Evolutionary conservation across 768 basidiomycete species (phyloP).

Genomic region (Guyanaporus albipodus): DNA sequence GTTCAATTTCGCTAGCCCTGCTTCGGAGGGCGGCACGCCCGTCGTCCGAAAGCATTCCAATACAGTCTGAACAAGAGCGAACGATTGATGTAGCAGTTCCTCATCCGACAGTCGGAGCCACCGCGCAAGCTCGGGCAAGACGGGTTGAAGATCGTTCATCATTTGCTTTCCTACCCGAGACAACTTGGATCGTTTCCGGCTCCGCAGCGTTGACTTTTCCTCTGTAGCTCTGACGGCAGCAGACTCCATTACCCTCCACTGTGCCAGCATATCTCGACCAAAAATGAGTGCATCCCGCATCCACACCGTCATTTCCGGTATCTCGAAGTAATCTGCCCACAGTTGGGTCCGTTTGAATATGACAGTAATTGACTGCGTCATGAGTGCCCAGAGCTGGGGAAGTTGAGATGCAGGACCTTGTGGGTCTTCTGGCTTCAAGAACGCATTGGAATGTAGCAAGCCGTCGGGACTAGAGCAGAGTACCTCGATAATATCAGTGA

Average conservation of each 20-base stretch:
- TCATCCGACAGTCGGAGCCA: constrained; percentile 94
- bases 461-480: constrained; percentile 74
- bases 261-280: constrained; percentile 78
- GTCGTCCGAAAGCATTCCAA: constrained; percentile 72
- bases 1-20: constrained; percentile 60
- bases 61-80: constrained; percentile 74
- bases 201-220: constrained; percentile 16
- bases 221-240: constrained; percentile 36
- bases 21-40: constrained; percentile 49
- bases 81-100: constrained; percentile 87
- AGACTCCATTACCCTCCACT: constrained; percentile 75
- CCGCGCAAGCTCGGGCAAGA: constrained; percentile 71
- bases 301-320: constrained; percentile 88
- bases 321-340: constrained; percentile 81
- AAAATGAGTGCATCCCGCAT: constrained; percentile 98
- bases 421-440: constrained; percentile 43
- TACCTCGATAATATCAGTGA: constrained; percentile 89
- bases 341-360: constrained; percentile 82
- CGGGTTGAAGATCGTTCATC: constrained; percentile 71
- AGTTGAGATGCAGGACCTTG: constrained; percentile 51
- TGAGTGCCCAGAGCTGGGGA: constrained; percentile 73
- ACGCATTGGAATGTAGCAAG: constrained; percentile 54
- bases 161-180: constrained; percentile 67
- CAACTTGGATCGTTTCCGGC: constrained; percentile 40
- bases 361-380: constrained; percentile 74